Percentiles rank a stretch among this genome's conserved stretches.
These are phyloP conservation scores for Leccinum longicurvipes DNA, from an alignment of 768 basidiomycete species.

Conservation along the genomic window DNA sequence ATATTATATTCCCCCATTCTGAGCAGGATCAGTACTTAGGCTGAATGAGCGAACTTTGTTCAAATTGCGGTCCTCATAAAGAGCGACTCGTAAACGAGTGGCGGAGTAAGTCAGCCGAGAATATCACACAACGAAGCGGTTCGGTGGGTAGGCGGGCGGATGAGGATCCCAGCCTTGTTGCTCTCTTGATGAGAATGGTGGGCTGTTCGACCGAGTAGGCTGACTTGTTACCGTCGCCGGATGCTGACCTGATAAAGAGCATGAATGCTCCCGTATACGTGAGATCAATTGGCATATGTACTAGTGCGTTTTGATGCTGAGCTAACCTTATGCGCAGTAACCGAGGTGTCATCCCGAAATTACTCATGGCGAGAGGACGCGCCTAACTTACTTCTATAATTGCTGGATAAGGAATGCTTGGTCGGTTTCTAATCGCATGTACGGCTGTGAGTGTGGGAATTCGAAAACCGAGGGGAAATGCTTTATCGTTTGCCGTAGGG, in stretches of 20 bases:
- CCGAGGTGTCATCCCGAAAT: not conserved
- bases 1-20: not conserved
- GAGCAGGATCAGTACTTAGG: not conserved
- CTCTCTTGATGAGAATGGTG: not conserved
- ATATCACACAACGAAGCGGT: not conserved
- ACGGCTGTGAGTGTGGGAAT: not conserved
- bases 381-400: not conserved
- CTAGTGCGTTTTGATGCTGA: not conserved
- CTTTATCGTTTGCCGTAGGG: not conserved
- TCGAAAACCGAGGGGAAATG: not conserved
- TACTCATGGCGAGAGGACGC: not conserved
- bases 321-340: not conserved
- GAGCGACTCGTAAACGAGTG: not conserved
- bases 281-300: conserved; percentile 2
- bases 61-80: not conserved
- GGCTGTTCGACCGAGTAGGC: not conserved
- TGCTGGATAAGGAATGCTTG: conserved; percentile 6
- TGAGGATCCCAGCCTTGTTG: not conserved
- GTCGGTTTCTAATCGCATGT: not conserved
- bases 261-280: conserved; percentile 1
- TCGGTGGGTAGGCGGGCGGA: not conserved
- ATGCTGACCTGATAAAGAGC: not conserved
- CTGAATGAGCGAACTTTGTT: not conserved
- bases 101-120: not conserved
- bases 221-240: not conserved